Base-by-base conservation (phyloP, 2,329 filamentous ascomycete genomes). In the Microdochium trichocladiopsis region DNA sequence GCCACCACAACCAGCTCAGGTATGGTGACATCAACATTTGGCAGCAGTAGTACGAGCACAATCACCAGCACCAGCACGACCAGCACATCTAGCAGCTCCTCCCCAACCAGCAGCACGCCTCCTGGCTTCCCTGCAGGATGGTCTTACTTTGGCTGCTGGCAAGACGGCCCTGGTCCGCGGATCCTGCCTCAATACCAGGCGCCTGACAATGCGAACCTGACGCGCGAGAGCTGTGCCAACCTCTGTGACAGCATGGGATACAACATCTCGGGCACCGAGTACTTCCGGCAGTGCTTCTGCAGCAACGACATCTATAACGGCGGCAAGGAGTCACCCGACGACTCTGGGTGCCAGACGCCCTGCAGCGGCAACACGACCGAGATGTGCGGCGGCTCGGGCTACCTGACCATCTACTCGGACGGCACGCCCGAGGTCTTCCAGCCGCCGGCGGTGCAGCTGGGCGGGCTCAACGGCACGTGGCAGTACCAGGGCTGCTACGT, bases 221-320 rank as follows among this genome's bases (percentile, higher is more conserved):
- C 58, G 4, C 52, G 59, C 45, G 53, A 59, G 52, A 59, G 51
- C 9, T 64, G 62, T 41, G 56, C 63, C 21, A 21, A 36, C 14
- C 53, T 50, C 10, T 64, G 62, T 28, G 53, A 57, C n/a, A 52
- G 28, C 16, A 49, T 55, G 11, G 57, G 58, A 2, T 67, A 66
- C 48, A 56, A 54, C 11, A 57, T 68, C 24, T 63, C 66, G 23
- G 68, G 68, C 23, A 54, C 68, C 48, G 67, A 70, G 52, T 70
- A 71, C 52, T 62, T 57, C 10, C 48, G 54, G 14, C 60, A 69
- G 53, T 69, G 66, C 55, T 68, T 60, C 51, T 61, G 59, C 49
- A 58, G 60, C 24, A 56, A 61, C 48, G 57, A 53, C 37, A 21
- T 60, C 16, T 57, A 57, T 12, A 57, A 60, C 21, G 58, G 58